A percentile compares a stretch with the other conserved stretches of the same genome.
Conservation (phyloP, 2,329 filamentous ascomycete genomes). For the Aureobasidium sp. region DNA sequence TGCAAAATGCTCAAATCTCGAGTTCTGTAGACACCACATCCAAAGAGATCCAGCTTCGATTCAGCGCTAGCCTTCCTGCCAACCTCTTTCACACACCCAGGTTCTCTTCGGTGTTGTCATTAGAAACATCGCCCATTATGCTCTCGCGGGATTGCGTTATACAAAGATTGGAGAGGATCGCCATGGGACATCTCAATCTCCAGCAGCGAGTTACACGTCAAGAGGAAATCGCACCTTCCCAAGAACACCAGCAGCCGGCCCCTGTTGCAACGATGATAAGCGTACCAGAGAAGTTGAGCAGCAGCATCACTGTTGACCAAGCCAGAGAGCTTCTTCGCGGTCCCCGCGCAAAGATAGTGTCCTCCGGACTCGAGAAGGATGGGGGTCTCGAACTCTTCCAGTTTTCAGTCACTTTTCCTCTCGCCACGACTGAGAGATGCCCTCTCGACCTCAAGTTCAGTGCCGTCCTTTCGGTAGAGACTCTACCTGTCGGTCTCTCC, state of each 20-base stretch:
- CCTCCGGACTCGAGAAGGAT: background rate
- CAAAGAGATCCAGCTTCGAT: background rate
- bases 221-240: accelerated
- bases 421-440: background rate
- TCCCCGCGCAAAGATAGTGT: background rate
- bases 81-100: background rate
- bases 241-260: background rate
- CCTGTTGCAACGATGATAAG: background rate
- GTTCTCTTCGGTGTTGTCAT: background rate
- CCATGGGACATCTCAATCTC: background rate
- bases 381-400: background rate
- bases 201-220: background rate
- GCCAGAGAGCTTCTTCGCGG: background rate
- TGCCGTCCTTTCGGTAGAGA: background rate
- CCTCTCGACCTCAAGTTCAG: background rate
- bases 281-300: background rate
- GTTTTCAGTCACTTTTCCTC: background rate
- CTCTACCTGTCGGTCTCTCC: background rate
- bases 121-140: background rate
- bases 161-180: background rate
- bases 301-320: background rate
- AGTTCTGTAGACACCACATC: background rate
- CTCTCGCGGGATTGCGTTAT: background rate
- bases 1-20: background rate
- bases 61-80: background rate